Conservation (phyloP, 805 yeast species). For the Spathaspora gorwiae region DNA sequence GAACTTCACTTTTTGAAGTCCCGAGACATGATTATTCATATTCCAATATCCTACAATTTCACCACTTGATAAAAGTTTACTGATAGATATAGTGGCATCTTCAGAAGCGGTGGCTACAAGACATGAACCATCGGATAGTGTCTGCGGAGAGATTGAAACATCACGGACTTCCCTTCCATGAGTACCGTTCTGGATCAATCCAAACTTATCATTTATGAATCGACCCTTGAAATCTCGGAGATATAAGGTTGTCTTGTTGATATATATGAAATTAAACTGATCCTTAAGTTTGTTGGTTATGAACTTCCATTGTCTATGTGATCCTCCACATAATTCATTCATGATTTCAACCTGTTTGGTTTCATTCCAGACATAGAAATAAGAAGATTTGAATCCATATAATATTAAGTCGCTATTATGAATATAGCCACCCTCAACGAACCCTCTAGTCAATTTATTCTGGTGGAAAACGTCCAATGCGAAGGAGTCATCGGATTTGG, state of each 20-base stretch:
- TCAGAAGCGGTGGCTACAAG: slow-evolving; percentile 75
- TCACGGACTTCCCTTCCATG: slow-evolving; percentile 93
- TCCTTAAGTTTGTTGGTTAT: slow-evolving; percentile 13
- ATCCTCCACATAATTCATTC: slow-evolving; percentile 81
- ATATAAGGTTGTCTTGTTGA: slow-evolving; percentile 47
- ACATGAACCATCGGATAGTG: slow-evolving; percentile 23
- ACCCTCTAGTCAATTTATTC: slow-evolving; percentile 69
- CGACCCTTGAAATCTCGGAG: slow-evolving; percentile 24
- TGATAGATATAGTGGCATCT: slow-evolving; percentile 74
- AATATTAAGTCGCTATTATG: slow-evolving; percentile 42
- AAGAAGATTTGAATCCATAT: slow-evolving; percentile 79
- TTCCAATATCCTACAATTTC: slow-evolving; percentile 49
- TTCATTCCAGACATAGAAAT: slow-evolving; percentile 80
- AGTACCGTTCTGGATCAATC: slow-evolving; percentile 51
- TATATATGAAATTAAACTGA: slow-evolving; percentile 49
- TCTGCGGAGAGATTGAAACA: slow-evolving; percentile 47
- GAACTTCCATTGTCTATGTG: slow-evolving; percentile 76
- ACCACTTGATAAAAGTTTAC: slow-evolving; percentile 39
- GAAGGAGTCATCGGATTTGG: slow-evolving; percentile 6
- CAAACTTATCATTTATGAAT: slow-evolving; percentile 15
- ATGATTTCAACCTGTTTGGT: slow-evolving; percentile 65
- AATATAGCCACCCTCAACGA: slow-evolving; percentile 68
- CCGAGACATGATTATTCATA: slow-evolving; percentile 80
- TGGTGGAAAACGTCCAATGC: slow-evolving; percentile 36
- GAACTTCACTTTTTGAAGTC: slow-evolving; percentile 71